Percentiles rank a stretch among this genome's conserved stretches.
Evolutionary conservation across 495 filamentous ascomycete genomes (phyloP).

Genomic region (Alectoria sarmentosa): DNA sequence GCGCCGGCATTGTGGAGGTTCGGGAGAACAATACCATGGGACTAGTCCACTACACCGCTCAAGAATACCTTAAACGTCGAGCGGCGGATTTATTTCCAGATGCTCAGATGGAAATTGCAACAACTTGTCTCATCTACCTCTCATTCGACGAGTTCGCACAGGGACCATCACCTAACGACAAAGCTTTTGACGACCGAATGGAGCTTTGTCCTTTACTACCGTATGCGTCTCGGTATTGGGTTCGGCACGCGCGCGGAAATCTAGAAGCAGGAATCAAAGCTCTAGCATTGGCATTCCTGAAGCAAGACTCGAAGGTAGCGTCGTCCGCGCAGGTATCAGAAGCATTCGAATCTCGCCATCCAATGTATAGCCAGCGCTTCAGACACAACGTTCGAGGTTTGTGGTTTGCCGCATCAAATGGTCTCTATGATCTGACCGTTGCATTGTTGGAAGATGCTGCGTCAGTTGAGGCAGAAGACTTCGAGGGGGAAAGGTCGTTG

Average conservation of each 20-base stretch:
- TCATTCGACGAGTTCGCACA: conserved; percentile 21
- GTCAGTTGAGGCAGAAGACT: background rate
- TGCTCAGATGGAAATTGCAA: conserved; percentile 28
- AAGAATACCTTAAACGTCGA: conserved; percentile 21
- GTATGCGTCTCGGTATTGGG: conserved; percentile 40
- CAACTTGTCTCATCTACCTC: conserved; percentile 30
- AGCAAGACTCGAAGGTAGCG: background rate
- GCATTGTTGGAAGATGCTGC: background rate
- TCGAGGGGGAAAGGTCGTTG: conserved; percentile 13
- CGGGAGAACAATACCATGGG: conserved; percentile 17
- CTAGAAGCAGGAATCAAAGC: background rate
- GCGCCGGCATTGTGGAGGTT: conserved; percentile 26
- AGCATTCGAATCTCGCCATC: background rate
- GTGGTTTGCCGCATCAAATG: conserved; percentile 8
- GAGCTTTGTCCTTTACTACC: conserved; percentile 28
- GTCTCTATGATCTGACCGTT: background rate
- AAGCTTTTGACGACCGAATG: conserved; percentile 4
- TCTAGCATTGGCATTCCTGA: background rate
- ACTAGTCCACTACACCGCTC: conserved; percentile 26
- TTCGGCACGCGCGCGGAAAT: conserved; percentile 31
- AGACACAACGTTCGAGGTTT: conserved; percentile 1
- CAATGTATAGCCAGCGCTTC: background rate
- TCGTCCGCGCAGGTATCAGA: conserved; percentile 1
- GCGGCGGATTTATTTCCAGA: conserved; percentile 15
- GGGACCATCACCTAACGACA: conserved; percentile 2